Evolutionary conservation across 495 filamentous ascomycete genomes (phyloP).

Genomic region (Daldinia loculata): DNA sequence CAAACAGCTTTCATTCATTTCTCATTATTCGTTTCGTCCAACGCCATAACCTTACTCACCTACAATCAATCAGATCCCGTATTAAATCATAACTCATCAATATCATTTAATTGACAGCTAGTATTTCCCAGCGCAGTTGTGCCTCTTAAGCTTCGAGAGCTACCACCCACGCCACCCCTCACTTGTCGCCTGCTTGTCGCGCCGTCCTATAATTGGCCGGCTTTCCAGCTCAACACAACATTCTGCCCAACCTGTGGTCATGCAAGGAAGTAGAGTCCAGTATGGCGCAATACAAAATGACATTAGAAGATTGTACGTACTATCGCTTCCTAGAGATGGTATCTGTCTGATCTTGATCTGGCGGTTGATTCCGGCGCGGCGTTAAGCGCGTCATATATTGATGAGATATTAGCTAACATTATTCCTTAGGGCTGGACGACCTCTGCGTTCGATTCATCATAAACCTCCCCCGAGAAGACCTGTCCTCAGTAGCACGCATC

Average conservation of each 20-base stretch:
- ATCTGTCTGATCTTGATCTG: background rate
- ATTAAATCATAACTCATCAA: background rate
- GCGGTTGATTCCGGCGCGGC: slow-evolving; percentile 15
- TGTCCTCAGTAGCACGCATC: slow-evolving; percentile 87
- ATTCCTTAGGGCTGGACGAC: slow-evolving; percentile 84
- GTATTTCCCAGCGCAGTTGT: background rate
- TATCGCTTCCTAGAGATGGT: slow-evolving; percentile 1
- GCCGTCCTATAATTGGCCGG: slow-evolving; percentile 20
- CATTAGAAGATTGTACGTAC: slow-evolving; percentile 84
- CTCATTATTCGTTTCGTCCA: background rate
- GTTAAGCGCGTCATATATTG: slow-evolving; percentile 9
- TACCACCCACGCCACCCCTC: slow-evolving; percentile 13
- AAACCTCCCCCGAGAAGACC: slow-evolving; percentile 90
- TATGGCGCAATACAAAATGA: slow-evolving; percentile 84
- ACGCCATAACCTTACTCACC: background rate
- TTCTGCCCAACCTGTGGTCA: slow-evolving; percentile 47
- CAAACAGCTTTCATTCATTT: slow-evolving; percentile 12
- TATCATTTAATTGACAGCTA: background rate
- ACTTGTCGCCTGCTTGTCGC: slow-evolving; percentile 11
- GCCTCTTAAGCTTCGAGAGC: background rate
- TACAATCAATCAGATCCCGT: background rate
- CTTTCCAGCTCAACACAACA: slow-evolving; percentile 10
- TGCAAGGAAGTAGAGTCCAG: slow-evolving; percentile 57
- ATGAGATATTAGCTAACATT: slow-evolving; percentile 39
- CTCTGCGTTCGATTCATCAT: slow-evolving; percentile 95